Evolutionary conservation across 2,329 filamentous ascomycete genomes (phyloP), one percentile per base, ranked within the genome.

Genomic region (Exophiala sp.): DNA sequence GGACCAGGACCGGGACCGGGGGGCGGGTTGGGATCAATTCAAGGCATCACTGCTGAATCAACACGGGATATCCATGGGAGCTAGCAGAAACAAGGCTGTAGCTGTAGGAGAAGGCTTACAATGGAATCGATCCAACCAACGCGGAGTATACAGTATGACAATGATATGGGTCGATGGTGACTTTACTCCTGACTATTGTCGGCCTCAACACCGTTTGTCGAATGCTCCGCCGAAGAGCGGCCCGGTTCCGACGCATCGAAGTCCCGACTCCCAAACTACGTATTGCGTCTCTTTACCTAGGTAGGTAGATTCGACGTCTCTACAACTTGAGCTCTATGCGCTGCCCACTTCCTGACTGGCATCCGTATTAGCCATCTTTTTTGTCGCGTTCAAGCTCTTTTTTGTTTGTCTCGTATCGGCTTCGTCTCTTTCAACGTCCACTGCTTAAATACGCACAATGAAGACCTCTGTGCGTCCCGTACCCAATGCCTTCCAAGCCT

Each of bases 401-500:
- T n/a, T 7, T n/a, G 3, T 32, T 13, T 32, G 7, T 7, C n/a
- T 21, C 32, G 14, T 21, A 11, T 48, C 29, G 13, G 27, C 16
- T 18, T 24, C 42, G 13, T 22, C 19, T 18, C 18, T 39, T 38
- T 23, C 21, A 27, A 10, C 24, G 24, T 27, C 24, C 5, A 27
- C 6, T 5, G 24, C 3, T 7, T 32, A 19, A n/a, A n/a, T n/a
- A n/a, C 5, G 16, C 46, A 50, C 14, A 2, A 60, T 60, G 58
- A 59, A 59, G 38, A 41, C 50, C 19, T 21, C 52, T 39, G 48
- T 48, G 18, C 52, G 23, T 6, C 52, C 52, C 13, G 23, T 55
- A 7, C 43, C 47, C 29, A 52, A 48, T 23, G 48, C 51, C 41
- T 54, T 57, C 13, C 58, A 58, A 40, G 34, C 48, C 23, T 58